Evolutionary conservation across 2,329 filamentous ascomycete genomes (phyloP), one percentile per base, ranked within the genome.

Genomic region (Xylariaceae sp.): DNA sequence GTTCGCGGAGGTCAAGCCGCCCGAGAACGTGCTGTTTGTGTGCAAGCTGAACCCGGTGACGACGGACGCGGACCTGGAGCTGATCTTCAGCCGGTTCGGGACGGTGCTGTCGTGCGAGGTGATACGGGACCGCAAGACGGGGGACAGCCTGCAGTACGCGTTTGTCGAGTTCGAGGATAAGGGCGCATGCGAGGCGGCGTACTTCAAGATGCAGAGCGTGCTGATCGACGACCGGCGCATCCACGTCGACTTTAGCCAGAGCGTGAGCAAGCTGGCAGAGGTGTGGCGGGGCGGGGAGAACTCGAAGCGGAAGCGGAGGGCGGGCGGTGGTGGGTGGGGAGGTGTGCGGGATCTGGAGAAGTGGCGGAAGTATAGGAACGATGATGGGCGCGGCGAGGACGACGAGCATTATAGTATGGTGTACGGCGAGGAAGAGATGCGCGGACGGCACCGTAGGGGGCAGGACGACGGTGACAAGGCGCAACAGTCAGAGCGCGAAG

Each of bases 1-100:
- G 4, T 98, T 96, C 64, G 93, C 93, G 44, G 93, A 98, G 66
- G 90, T 98, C 54, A 94, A 91, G 56, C 93, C 93, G 4, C 93
- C 93, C 0, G 93, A 98, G 68, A 97, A 98, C 63, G 83, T 98
- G 12, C 74, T 98, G 2, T 98, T 98, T 61, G 90, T 98, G 33
- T 98, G 93, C 83, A 98, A 98, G 64, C 74, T 98, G 33, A 98
- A 98, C 56, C 93, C 93, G 0, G 89, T 98, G 35, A 98, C 93
- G 9, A 86, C 88, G 59, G 91, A 96, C 58, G 86, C 95, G 57
- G 93, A 98, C 61, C 73, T 98, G 35, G 85, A 96, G 62, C 77
- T 97, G 50, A 97, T 98, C 49, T 98, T 98, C 66, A 91, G 88
- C 42, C 90, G 93, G 0, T 98, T 98, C 55, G 93, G 93, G 53